These are phyloP conservation scores for Hydnomerulius pinastri DNA, from an alignment of 768 basidiomycete species.

Conservation along the genomic window DNA sequence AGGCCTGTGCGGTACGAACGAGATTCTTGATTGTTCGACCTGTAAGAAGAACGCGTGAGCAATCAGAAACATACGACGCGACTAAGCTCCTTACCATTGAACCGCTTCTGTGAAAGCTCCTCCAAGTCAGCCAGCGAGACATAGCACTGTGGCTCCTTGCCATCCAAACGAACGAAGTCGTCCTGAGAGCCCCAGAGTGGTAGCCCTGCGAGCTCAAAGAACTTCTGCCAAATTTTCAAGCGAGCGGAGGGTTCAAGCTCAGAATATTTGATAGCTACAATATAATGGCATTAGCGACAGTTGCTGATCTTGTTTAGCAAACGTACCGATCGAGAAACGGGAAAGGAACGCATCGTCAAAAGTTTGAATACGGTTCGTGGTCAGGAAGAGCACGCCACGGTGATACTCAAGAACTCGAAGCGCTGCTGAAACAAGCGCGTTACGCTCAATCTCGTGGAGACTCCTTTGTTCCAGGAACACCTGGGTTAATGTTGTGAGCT, in stretches of 20 bases:
- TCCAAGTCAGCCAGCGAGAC: conserved; percentile 17
- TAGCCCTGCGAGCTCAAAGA: conserved; percentile 22
- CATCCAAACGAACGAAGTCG: conserved; percentile 3
- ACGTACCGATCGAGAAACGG: conserved; percentile 56
- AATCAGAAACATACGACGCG: not conserved
- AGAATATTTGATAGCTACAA: conserved; percentile 26
- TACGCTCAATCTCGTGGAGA: conserved; percentile 50
- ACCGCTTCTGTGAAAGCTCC: conserved; percentile 22
- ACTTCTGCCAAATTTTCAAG: conserved; percentile 24
- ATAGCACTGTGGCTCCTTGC: conserved; percentile 7
- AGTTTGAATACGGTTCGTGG: conserved; percentile 56
- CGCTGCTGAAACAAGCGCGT: conserved; percentile 75
- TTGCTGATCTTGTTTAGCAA: not conserved
- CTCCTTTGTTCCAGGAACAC: conserved; percentile 74
- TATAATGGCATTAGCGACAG: not conserved
- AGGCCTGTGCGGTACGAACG: conserved; percentile 32
- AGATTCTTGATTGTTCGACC: conserved; percentile 34
- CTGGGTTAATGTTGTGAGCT: conserved; percentile 37
- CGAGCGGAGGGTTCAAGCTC: conserved; percentile 25
- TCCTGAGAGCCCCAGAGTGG: conserved; percentile 6
- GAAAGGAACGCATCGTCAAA: conserved; percentile 73
- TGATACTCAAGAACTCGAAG: conserved; percentile 61
- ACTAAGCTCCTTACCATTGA: conserved; percentile 23
- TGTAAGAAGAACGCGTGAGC: not conserved
- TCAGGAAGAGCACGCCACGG: conserved; percentile 57